Percentiles rank a stretch among this genome's conserved stretches.
phyloP scores from a whole-genome alignment of 306 rosid genomes.

The Vigna radiata region DNA sequence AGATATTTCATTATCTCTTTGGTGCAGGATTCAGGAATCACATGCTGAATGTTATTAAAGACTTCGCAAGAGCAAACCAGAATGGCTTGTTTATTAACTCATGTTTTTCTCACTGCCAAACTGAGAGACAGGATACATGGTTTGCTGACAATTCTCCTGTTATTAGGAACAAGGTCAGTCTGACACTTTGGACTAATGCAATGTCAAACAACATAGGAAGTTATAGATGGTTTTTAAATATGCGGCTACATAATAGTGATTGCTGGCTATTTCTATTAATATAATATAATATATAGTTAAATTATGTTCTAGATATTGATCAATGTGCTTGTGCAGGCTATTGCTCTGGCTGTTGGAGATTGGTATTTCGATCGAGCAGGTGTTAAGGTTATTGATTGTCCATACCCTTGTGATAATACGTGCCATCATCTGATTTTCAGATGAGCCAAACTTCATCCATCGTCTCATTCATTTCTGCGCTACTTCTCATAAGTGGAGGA shows the following conservation, averaged over 20 bases:
- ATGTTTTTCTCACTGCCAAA: conserved; percentile 94
- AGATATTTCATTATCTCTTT: conserved; percentile 20
- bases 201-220: neutral
- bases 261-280: neutral
- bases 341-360: conserved; percentile 89
- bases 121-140: conserved; percentile 96
- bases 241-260: neutral
- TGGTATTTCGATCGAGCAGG: conserved; percentile 86
- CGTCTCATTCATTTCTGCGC: neutral
- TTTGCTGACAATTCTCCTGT: conserved; percentile 83
- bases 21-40: conserved; percentile 80
- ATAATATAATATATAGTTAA: neutral
- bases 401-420: conserved; percentile 85
- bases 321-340: conserved; percentile 70
- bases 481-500: conserved; percentile 10
- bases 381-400: conserved; percentile 80
- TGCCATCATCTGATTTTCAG: conserved; percentile 87
- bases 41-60: conserved; percentile 67
- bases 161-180: conserved; percentile 68
- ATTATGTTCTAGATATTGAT: neutral
- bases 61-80: conserved; percentile 60
- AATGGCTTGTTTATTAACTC: conserved; percentile 90
- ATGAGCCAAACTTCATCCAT: conserved; percentile 42
- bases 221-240: neutral
- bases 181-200: neutral